Evolutionary conservation across 2,329 filamentous ascomycete species (phyloP), one percentile per base, ranked within the genome.

Genomic region (Aspergillus hiratsukae): DNA sequence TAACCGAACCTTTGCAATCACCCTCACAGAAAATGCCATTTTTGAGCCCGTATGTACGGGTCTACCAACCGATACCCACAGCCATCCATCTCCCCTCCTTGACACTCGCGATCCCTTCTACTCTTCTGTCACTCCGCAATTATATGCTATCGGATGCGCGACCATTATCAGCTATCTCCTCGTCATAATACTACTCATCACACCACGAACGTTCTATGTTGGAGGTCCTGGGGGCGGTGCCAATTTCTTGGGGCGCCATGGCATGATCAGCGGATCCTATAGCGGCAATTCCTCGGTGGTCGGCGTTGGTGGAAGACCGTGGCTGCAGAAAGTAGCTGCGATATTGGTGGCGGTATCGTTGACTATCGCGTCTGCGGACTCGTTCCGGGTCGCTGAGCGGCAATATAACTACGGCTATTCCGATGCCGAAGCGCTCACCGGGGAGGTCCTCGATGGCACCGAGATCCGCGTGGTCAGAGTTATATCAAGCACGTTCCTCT

Each of bases 401-500:
- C 93, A 97, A 73, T 97, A 97, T 71, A 76, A 83, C 5, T 81
- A 80, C 66, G 91, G 91, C 31, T 87, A 86, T 65, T 90, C 91
- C 76, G 91, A 97, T 69, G 91, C 90, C 23, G 80, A 81, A 64
- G 80, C 82, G 51, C 76, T 99, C 65, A 90, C 94, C 60, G 79
- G 85, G 49, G 81, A 89, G 67, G 93, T 99, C 17, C 85, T 96
- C 61, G 87, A 87, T 56, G 90, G 91, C 54, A 83, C 88, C 59
- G 89, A 96, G 72, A 87, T 99, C 62, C 91, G 94, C 64, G 84
- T 95, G 58, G 93, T 95, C 58, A 88, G 92, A 62, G 85, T 97
- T 64, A 91, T 99, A 61, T 97, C 93, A 19, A 91, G 96, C 73
- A 92, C 94, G 1, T 97, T 97, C 72, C 81, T 99, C 29, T 97